These are phyloP conservation scores for Bigelowiella natans DNA, from an alignment of 78 protist genomes.

Conservation along the genomic window DNA sequence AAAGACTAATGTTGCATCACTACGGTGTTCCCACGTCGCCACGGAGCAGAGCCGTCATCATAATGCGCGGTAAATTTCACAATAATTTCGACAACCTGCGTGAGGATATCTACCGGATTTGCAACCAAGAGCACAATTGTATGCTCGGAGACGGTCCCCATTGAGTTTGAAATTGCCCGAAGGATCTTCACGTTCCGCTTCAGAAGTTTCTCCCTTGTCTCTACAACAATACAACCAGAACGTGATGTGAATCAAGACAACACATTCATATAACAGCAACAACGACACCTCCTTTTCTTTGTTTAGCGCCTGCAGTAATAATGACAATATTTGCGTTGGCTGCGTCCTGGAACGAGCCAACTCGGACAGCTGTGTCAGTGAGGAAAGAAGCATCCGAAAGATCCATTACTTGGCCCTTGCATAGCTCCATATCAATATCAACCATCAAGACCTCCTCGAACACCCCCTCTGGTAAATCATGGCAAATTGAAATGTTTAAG, in stretches of 20 bases:
- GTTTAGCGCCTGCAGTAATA: neutral
- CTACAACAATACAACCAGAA: too few relatives aligned
- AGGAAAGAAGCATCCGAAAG: neutral
- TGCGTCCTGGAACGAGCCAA: neutral
- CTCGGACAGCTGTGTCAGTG: neutral
- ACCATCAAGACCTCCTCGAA: neutral
- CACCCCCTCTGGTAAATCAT: neutral
- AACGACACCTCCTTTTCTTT: neutral
- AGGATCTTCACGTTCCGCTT: too few relatives aligned
- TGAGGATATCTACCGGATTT: neutral
- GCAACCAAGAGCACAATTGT: neutral
- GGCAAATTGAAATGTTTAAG: neutral
- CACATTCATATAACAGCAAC: too few relatives aligned
- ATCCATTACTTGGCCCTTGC: neutral
- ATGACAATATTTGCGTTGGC: neutral
- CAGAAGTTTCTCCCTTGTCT: too few relatives aligned
- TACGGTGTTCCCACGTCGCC: too few relatives aligned
- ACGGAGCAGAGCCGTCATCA: too few relatives aligned
- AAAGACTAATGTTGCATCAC: too few relatives aligned
- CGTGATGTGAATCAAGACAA: too few relatives aligned
- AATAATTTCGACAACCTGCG: neutral
- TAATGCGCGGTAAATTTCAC: too few relatives aligned
- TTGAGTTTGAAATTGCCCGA: too few relatives aligned
- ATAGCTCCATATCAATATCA: neutral
- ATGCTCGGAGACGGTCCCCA: neutral